These are phyloP conservation scores for Salix koriyanagi DNA, from an alignment of 345 rosid genomes.

Conservation along the genomic window DNA sequence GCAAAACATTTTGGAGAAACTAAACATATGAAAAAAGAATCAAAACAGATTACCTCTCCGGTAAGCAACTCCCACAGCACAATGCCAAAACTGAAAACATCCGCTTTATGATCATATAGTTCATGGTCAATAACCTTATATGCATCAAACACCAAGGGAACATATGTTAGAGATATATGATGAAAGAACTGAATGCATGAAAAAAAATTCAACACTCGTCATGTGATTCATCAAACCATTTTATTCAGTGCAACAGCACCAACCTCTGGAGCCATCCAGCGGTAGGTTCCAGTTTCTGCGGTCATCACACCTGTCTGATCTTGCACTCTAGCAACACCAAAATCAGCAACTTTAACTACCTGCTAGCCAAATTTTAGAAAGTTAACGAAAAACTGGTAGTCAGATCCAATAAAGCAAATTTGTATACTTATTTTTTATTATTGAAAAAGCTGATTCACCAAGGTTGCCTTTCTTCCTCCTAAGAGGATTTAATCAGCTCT, in stretches of 20 bases:
- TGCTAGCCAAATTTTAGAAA: constrained; percentile 18
- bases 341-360: constrained; percentile 71
- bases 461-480: neutral
- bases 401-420: neutral
- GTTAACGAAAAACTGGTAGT: constrained; percentile 6
- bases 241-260: constrained; percentile 8
- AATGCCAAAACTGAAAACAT: constrained; percentile 60
- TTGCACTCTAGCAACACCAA: constrained; percentile 71
- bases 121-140: constrained; percentile 64
- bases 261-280: constrained; percentile 90
- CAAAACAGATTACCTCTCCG: constrained; percentile 44
- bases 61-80: constrained; percentile 68
- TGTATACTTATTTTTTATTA: neutral
- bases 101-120: constrained; percentile 59
- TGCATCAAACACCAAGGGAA: constrained; percentile 19
- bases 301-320: constrained; percentile 63
- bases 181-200: constrained; percentile 7
- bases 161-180: constrained; percentile 12
- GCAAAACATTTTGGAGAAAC: neutral
- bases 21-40: neutral
- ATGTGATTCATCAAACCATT: neutral
- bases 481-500: neutral
- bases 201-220: neutral
- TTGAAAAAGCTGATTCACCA: constrained; percentile 6
- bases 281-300: constrained; percentile 73